These are phyloP conservation scores for Leptographium radiaticola DNA, from an alignment of 2,329 filamentous ascomycete genomes.

Conservation along the genomic window DNA sequence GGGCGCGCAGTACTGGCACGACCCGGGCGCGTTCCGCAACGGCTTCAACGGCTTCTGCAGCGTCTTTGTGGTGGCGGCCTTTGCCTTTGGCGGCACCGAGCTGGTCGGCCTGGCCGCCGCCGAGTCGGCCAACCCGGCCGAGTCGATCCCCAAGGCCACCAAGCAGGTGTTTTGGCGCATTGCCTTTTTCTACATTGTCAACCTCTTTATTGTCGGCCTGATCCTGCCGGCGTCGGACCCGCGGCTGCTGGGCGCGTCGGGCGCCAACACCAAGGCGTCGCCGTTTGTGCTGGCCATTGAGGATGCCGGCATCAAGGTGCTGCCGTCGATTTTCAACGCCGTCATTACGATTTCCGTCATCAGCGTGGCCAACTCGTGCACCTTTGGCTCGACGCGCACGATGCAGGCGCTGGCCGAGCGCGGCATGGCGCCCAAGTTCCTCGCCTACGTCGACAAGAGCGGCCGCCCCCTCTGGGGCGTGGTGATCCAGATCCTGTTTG, in stretches of 20 bases:
- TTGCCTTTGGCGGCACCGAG: conserved; percentile 38
- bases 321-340: conserved; percentile 40
- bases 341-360: conserved; percentile 39
- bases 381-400: conserved; percentile 36
- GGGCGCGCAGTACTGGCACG: conserved; percentile 46
- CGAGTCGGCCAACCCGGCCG: conserved; percentile 34
- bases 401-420: conserved; percentile 35
- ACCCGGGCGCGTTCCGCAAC: conserved; percentile 39
- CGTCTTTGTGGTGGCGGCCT: conserved; percentile 39
- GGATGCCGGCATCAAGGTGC: conserved; percentile 33
- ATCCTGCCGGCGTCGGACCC: conserved; percentile 29
- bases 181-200: conserved; percentile 36
- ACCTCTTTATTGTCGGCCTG: conserved; percentile 37
- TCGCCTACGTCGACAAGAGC: conserved; percentile 47
- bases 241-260: conserved; percentile 24
- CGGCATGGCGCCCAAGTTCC: conserved; percentile 39
- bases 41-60: conserved; percentile 37
- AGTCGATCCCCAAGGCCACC: conserved; percentile 34
- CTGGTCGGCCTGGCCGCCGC: conserved; percentile 38
- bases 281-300: conserved; percentile 39
- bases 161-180: conserved; percentile 45
- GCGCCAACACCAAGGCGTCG: conserved; percentile 29
- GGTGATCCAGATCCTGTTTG: conserved; percentile 38
- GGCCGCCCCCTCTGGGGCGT: conserved; percentile 47
- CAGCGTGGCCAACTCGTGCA: conserved; percentile 37